Percentiles rank a stretch among this genome's conserved stretches.
Conservation (phyloP, 2,329 filamentous ascomycete species). For the Aureobasidium sp. region DNA sequence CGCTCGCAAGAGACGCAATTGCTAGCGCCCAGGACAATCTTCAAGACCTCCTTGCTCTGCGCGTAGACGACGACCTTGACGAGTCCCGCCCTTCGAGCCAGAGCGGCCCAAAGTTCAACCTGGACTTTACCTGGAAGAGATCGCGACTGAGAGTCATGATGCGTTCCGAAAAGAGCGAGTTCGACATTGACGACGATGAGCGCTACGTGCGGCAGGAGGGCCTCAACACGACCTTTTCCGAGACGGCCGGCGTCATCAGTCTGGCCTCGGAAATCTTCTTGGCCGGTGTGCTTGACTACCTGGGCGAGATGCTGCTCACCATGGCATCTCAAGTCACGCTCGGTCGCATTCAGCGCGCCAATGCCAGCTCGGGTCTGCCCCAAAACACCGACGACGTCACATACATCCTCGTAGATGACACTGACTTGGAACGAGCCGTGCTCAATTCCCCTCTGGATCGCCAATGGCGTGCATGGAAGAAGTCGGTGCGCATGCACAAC, state of each 20-base stretch:
- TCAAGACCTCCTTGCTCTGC: constrained; percentile 74
- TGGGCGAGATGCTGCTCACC: constrained; percentile 86
- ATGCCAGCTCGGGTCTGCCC: constrained; percentile 9
- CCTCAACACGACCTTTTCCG: constrained; percentile 53
- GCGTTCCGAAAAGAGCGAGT: constrained; percentile 89
- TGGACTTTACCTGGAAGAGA: constrained; percentile 91
- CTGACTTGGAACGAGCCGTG: constrained; percentile 88
- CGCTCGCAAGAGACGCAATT: constrained; percentile 78
- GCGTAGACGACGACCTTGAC: constrained; percentile 61
- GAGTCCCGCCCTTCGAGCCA: constrained; percentile 27
- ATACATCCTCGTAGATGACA: constrained; percentile 73
- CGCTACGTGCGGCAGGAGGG: constrained; percentile 76
- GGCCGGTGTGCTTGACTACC: constrained; percentile 87
- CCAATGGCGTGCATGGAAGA: constrained; percentile 93
- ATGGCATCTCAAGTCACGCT: constrained; percentile 80
- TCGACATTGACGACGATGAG: constrained; percentile 97
- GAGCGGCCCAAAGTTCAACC: constrained; percentile 60
- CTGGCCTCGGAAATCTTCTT: constrained; percentile 93
- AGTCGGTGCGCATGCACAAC: constrained; percentile 54
- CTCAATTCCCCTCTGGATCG: constrained; percentile 82
- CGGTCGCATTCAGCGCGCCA: constrained; percentile 46
- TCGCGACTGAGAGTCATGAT: constrained; percentile 95
- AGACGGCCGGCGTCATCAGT: constrained; percentile 53
- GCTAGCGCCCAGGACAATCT: constrained; percentile 79
- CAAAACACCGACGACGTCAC: constrained; percentile 4